A percentile compares a stretch with the other conserved stretches of the same genome.
phyloP scores from a whole-genome alignment of 2,329 filamentous ascomycete species.

The Eutypella sp. region DNA sequence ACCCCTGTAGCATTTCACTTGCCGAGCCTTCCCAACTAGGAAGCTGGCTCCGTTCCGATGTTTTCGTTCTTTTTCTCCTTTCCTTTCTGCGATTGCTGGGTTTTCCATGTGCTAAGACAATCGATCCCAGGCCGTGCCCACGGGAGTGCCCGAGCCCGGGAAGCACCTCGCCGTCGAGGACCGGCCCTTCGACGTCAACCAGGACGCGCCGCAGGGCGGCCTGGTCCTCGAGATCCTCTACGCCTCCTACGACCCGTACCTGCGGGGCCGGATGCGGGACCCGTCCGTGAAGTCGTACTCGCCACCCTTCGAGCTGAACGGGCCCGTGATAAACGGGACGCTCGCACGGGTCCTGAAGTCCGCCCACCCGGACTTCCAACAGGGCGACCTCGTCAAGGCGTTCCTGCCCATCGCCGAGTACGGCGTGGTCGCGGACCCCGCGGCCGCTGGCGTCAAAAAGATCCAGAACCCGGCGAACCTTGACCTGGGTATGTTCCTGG shows the following conservation, averaged over 20 bases:
- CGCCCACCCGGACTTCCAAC: constrained; percentile 52
- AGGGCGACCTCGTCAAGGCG: constrained; percentile 57
- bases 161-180: constrained; percentile 60
- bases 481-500: constrained; percentile 58
- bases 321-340: constrained; percentile 55
- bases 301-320: constrained; percentile 51
- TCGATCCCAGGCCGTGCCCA: constrained; percentile 40
- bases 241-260: constrained; percentile 69
- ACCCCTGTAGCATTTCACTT: no score
- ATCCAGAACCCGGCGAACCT: constrained; percentile 62
- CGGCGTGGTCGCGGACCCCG: constrained; percentile 41
- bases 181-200: constrained; percentile 55
- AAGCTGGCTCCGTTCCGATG: no score
- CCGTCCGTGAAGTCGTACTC: constrained; percentile 56
- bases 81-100: not conserved
- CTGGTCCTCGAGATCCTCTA: constrained; percentile 62
- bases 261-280: constrained; percentile 63
- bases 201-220: constrained; percentile 51
- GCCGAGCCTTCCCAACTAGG: no score
- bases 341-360: constrained; percentile 64
- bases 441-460: constrained; percentile 37
- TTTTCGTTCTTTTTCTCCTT: not conserved
- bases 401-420: constrained; percentile 58
- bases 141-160: constrained; percentile 59
- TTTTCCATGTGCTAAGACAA: no score